A percentile compares a stretch with the other conserved stretches of the same genome.
Evolutionary conservation across 768 basidiomycete species (phyloP).

Genomic region (Trametes gibbosa): DNA sequence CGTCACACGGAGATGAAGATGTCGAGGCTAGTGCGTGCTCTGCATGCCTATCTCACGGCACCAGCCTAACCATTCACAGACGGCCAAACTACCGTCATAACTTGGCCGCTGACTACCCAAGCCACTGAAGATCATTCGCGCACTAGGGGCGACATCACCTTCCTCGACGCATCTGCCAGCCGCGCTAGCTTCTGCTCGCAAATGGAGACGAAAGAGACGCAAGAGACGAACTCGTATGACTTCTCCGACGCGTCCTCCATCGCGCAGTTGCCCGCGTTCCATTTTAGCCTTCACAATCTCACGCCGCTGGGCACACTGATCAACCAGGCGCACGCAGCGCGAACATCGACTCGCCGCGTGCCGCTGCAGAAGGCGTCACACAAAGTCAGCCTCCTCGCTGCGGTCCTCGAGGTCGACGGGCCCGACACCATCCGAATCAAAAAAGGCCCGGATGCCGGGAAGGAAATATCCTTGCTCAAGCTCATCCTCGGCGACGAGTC

Average conservation of each 20-base stretch:
- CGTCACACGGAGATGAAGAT: constrained; percentile 1
- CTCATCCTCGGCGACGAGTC: constrained; percentile 74
- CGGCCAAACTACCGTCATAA: constrained; percentile 52
- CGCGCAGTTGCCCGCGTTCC: constrained; percentile 68
- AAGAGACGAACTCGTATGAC: constrained; percentile 48
- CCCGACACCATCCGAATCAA: constrained; percentile 67
- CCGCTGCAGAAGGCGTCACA: constrained; percentile 34
- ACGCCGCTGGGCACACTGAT: constrained; percentile 45
- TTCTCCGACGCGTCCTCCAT: constrained; percentile 73
- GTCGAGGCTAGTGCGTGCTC: constrained; percentile 4
- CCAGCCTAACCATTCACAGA: constrained; percentile 4
- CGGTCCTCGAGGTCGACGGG: constrained; percentile 73
- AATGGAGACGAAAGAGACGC: constrained; percentile 36
- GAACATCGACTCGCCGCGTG: constrained; percentile 2
- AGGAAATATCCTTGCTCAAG: constrained; percentile 63
- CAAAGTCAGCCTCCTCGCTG: constrained; percentile 61
- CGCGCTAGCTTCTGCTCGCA: constrained; percentile 14
- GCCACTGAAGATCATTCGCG: constrained; percentile 12
- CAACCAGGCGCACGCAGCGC: constrained; percentile 16
- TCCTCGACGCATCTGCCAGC: constrained; percentile 19
- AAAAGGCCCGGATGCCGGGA: constrained; percentile 67
- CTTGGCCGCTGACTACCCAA: constrained; percentile 53
- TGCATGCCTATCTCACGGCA: not conserved
- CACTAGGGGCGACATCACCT: constrained; percentile 17
- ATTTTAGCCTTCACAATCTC: constrained; percentile 64